These are phyloP conservation scores for Rhizoclosmatium sp. DNA, from an alignment of 192 early-diverging fungal species.

Conservation along the genomic window DNA sequence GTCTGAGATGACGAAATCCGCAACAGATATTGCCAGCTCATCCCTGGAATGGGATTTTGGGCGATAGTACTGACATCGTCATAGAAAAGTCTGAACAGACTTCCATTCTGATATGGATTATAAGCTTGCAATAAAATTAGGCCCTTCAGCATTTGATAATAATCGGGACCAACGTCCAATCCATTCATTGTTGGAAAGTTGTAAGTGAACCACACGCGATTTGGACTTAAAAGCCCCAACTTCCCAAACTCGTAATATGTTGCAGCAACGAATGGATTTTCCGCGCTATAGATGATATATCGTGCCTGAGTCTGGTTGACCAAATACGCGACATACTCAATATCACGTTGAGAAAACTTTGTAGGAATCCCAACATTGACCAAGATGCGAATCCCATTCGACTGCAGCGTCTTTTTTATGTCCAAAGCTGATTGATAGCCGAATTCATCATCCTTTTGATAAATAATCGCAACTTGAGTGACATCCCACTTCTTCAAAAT, in stretches of 20 bases:
- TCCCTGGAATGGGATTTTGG: too few species aligned
- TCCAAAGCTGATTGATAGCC: background rate
- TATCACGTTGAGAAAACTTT: background rate
- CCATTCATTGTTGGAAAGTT: background rate
- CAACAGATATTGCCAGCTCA: background rate
- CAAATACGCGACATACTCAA: background rate
- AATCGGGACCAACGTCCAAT: background rate
- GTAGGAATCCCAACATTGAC: background rate
- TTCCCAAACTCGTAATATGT: background rate
- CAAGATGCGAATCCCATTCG: background rate
- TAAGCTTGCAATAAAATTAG: background rate
- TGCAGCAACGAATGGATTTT: background rate
- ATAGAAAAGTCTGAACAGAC: background rate
- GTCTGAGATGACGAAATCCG: background rate
- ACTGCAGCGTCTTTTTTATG: background rate
- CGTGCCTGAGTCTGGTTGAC: background rate
- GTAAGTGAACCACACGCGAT: background rate
- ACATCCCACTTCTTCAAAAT: background rate
- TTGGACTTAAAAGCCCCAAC: background rate
- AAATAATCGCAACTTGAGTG: background rate
- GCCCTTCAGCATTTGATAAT: slow-evolving; percentile 6
- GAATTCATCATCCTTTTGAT: slow-evolving; percentile 7
- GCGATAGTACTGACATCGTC: too few species aligned
- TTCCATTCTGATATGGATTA: background rate
- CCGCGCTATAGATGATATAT: background rate